Evolutionary conservation across 2,329 filamentous ascomycete genomes (phyloP), one percentile per base, ranked within the genome.

Genomic region (Colletotrichum tabaci): DNA sequence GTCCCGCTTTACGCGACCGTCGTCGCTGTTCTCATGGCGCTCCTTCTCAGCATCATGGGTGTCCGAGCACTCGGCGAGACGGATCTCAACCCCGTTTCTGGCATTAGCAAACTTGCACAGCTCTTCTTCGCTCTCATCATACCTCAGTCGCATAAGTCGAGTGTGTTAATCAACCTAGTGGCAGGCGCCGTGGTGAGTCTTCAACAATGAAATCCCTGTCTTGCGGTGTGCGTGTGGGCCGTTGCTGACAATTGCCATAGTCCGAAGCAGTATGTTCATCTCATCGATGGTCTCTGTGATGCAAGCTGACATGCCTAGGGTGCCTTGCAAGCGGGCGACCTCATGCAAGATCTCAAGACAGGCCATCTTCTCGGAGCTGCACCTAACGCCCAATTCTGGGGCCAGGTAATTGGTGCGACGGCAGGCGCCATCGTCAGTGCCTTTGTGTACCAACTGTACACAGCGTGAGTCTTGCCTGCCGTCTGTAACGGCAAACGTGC

Each of bases 331-430:
- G 96, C 96, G 3, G 96, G 96, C 10, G 96, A 99, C 81, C 90
- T 99, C 66, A 94, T 99, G 89, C 96, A 99, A 80, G 96, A 99
- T 79, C 88, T 99, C 40, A 99, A 99, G 81, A 98, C 96, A 0
- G 96, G 96, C 0, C 95, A 99, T 81, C 85, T 99, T 0, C 88
- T 99, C 0, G 95, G 96, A 13, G 96, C 96, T 0, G 93, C 94
- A 4, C 96, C 96, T 0, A 96, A 93, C 76, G 96, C 96, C 0
- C 96, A 99, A 78, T 99, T 99, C 80, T 98, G 94, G 87, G 96
- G 96, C 0, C 96, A 99, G 79, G 90, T 98, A 23, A 95, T 99
- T 64, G 96, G 96, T 5, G 94, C 93, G 46, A 92, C 94, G 0
- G 91, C 94, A 2, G 96, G 96, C 2, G 95, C 96, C 0, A 87